Evolutionary conservation across 768 basidiomycete species (phyloP), one percentile per base, ranked within the genome.

Genomic region (Mycena chlorophos): DNA sequence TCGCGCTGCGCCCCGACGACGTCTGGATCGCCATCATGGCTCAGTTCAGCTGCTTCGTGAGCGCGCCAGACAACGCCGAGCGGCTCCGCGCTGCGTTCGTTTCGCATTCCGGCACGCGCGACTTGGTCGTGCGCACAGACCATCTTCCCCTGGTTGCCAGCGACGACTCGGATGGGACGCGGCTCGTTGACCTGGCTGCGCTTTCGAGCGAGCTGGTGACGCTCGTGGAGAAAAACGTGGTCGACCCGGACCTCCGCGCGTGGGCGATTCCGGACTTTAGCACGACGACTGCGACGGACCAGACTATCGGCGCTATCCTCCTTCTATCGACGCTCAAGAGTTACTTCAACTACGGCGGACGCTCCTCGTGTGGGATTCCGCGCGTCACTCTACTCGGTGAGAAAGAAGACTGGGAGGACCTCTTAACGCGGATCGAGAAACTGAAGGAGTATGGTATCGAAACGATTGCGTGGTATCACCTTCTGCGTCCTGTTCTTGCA

Each of bases 1-100:
- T 82, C 30, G 65, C 76, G 48, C 61, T 80, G 23, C 70, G 80
- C 8, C 80, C 79, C 5, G 80, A 82, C 51, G 80, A 82, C 61
- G 70, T 81, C 28, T 81, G 80, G 77, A 62, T 75, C 2, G 72
- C 75, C 1, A 77, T 78, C 42, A 55, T 76, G 5, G 63, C 58
- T 17, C 76, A 78, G 56, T 71, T 76, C 30, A 71, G 66, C 40
- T 69, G 72, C 56, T 77, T 75, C 42, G 70, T 77, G 25, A 75
- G 76, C 25, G 49, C 17, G 54, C 54, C n/a, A n/a, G 73, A 66
- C 3, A 62, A 73, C 39, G 61, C 69, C 0, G 71, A 73, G 52
- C 61, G 58, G 2, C 61, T 78, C 16, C 72, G 74, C 23, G 63
- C 57, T 2, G 57, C 52, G 22, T 73, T 73, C 50, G 69, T 71